Conservation (phyloP, 2,329 filamentous ascomycete species). For the Mycosphaerella sp. region DNA sequence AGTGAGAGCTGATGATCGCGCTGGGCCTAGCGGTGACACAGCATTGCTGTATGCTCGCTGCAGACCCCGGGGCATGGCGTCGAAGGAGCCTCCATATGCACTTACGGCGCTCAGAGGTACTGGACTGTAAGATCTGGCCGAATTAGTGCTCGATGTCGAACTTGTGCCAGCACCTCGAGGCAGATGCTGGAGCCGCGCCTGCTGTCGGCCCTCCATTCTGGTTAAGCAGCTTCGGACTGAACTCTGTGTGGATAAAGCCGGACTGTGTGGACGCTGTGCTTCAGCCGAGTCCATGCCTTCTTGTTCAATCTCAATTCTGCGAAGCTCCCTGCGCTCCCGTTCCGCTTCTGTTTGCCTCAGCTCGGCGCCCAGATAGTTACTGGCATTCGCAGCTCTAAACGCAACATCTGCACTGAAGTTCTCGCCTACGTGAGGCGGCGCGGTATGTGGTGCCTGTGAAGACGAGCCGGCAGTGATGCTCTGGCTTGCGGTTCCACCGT, state of each 20-base stretch:
- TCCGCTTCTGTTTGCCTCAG: slow-evolving; percentile 2
- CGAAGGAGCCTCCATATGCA: slow-evolving; percentile 14
- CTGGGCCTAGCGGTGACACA: slow-evolving; percentile 19
- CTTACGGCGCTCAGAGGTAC: slow-evolving; percentile 7
- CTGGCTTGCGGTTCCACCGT: slow-evolving; percentile 3
- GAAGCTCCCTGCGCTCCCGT: slow-evolving; percentile 1
- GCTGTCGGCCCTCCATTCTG: slow-evolving; percentile 2
- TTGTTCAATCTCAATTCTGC: slow-evolving; percentile 6
- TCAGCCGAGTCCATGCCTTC: slow-evolving; percentile 3
- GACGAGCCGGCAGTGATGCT: slow-evolving; percentile 1
- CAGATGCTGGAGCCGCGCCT: not conserved
- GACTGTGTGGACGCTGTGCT: not conserved
- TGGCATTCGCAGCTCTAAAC: slow-evolving; percentile 20
- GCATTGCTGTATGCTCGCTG: slow-evolving; percentile 32
- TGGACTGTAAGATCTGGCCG: slow-evolving; percentile 5
- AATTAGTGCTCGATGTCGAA: slow-evolving; percentile 6
- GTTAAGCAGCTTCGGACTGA: slow-evolving; percentile 9
- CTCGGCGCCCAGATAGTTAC: not conserved
- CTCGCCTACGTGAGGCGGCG: slow-evolving; percentile 22
- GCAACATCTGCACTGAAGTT: slow-evolving; percentile 25
- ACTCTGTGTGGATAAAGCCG: slow-evolving; percentile 5
- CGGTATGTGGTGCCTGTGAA: slow-evolving; percentile 18
- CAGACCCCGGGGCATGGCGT: slow-evolving; percentile 26
- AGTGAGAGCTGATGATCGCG: slow-evolving; percentile 21
- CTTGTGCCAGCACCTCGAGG: slow-evolving; percentile 2